A percentile compares a stretch with the other conserved stretches of the same genome.
Evolutionary conservation across 352 stramenopile species (phyloP).

Genomic region (Pythium myriotylum): DNA sequence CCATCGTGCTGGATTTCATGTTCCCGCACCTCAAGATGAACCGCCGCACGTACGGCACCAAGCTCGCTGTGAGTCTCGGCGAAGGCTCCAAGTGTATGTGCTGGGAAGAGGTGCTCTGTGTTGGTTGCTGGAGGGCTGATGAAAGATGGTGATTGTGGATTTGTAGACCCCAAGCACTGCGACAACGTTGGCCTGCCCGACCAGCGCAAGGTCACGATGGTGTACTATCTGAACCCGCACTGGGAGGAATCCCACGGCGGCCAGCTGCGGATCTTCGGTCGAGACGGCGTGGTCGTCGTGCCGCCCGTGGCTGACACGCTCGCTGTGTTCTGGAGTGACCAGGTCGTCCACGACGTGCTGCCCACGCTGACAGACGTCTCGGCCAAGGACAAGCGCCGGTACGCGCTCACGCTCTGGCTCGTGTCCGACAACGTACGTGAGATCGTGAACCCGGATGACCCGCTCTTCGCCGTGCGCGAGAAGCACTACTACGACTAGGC

Average conservation of each 20-base stretch:
- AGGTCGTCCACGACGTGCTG: constrained; percentile 84
- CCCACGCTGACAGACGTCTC: constrained; percentile 50
- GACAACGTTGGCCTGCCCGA: constrained; percentile 52
- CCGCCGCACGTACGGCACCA: constrained; percentile 45
- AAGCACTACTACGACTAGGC: constrained; percentile 31
- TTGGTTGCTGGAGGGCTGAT: neutral
- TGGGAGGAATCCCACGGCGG: constrained; percentile 60
- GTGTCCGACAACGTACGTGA: constrained; percentile 47
- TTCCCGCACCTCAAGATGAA: constrained; percentile 56
- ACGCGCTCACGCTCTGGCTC: constrained; percentile 91
- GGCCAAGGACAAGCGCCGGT: constrained; percentile 39
- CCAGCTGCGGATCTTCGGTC: constrained; percentile 53
- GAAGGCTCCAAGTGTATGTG: constrained; percentile 50
- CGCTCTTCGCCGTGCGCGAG: constrained; percentile 38
- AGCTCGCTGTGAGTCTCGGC: constrained; percentile 54
- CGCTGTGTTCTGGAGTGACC: constrained; percentile 87
- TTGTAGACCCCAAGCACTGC: constrained; percentile 54
- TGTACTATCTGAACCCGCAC: constrained; percentile 78
- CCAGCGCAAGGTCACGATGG: constrained; percentile 66
- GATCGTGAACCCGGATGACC: constrained; percentile 48
- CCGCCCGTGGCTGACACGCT: constrained; percentile 72
- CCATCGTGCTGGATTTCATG: constrained; percentile 46
- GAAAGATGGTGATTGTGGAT: neutral
- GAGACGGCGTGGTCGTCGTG: constrained; percentile 49
- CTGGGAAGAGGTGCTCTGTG: neutral